Percentiles rank a stretch among this genome's conserved stretches.
These are phyloP conservation scores for Parasitella parasitica DNA, from an alignment of 371 early-diverging fungal species.

Conservation along the genomic window DNA sequence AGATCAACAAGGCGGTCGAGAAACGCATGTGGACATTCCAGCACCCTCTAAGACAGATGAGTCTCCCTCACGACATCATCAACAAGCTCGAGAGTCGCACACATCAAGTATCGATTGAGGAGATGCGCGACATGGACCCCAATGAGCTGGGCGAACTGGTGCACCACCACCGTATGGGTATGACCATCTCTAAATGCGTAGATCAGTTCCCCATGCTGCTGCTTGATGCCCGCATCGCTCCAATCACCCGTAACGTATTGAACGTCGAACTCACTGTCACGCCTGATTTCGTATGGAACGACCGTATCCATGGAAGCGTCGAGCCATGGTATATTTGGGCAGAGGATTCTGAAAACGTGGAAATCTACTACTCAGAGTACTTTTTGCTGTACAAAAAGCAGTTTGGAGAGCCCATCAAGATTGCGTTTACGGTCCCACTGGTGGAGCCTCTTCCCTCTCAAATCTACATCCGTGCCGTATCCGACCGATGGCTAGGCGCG, in stretches of 20 bases:
- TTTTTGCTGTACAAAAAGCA: slow-evolving; percentile 52
- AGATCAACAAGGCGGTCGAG: slow-evolving; percentile 89
- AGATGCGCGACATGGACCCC: slow-evolving; percentile 84
- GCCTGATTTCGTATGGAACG: slow-evolving; percentile 92
- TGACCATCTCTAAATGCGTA: slow-evolving; percentile 68
- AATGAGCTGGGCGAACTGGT: slow-evolving; percentile 87
- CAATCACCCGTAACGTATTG: slow-evolving; percentile 91
- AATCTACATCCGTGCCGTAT: slow-evolving; percentile 85
- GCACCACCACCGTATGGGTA: slow-evolving; percentile 78
- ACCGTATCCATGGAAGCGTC: slow-evolving; percentile 80
- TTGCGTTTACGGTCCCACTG: slow-evolving; percentile 87
- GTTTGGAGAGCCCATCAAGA: slow-evolving; percentile 57
- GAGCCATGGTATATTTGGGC: slow-evolving; percentile 97
- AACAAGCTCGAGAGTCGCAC: slow-evolving; percentile 69
- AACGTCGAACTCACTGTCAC: slow-evolving; percentile 76
- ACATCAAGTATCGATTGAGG: slow-evolving; percentile 61
- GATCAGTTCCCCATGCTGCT: slow-evolving; percentile 84
- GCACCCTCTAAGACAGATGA: slow-evolving; percentile 89
- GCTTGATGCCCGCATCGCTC: slow-evolving; percentile 80
- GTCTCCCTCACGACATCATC: slow-evolving; percentile 72
- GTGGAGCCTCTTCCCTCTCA: slow-evolving; percentile 87
- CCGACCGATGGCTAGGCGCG: slow-evolving; percentile 93
- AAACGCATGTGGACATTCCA: slow-evolving; percentile 94
- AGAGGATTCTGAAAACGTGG: slow-evolving; percentile 71
- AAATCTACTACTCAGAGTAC: slow-evolving; percentile 60